Conservation (phyloP, 495 filamentous ascomycete species). For the Diplogelasinospora grovesii region DNA sequence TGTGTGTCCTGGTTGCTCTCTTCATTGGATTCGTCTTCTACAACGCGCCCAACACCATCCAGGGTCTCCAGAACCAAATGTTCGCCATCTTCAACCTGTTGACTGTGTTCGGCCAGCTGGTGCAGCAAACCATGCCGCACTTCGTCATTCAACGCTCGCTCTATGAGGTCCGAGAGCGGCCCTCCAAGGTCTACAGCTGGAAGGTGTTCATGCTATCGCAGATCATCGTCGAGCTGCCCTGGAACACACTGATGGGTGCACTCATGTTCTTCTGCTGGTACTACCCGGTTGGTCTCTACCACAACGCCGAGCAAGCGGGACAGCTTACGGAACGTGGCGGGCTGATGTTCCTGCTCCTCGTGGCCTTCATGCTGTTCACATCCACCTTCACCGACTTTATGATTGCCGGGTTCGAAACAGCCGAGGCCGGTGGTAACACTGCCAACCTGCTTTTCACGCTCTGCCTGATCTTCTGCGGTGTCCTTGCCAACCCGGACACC, state of each 20-base stretch:
- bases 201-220: conserved; percentile 74
- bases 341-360: conserved; percentile 59
- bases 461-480: conserved; percentile 66
- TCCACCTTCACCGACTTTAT: conserved; percentile 65
- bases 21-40: conserved; percentile 91
- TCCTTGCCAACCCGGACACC: conserved; percentile 55
- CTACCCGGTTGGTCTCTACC: conserved; percentile 71
- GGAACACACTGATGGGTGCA: conserved; percentile 63
- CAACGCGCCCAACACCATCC: conserved; percentile 58
- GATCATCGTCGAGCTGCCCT: conserved; percentile 68
- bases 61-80: conserved; percentile 83
- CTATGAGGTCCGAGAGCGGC: conserved; percentile 81
- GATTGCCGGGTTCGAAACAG: conserved; percentile 59
- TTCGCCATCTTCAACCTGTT: conserved; percentile 81
- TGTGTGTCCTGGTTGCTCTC: conserved; percentile 54
- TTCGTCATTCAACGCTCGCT: conserved; percentile 71
- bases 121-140: conserved; percentile 80
- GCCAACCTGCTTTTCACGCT: conserved; percentile 62
- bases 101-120: conserved; percentile 66
- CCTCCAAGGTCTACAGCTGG: conserved; percentile 78
- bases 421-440: conserved; percentile 59
- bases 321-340: conserved; percentile 52
- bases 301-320: conserved; percentile 56
- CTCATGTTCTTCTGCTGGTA: conserved; percentile 73
- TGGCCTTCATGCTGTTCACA: conserved; percentile 62